Conservation (phyloP, 352 stramenopile genomes). For the Pythium guiyangense region DNA sequence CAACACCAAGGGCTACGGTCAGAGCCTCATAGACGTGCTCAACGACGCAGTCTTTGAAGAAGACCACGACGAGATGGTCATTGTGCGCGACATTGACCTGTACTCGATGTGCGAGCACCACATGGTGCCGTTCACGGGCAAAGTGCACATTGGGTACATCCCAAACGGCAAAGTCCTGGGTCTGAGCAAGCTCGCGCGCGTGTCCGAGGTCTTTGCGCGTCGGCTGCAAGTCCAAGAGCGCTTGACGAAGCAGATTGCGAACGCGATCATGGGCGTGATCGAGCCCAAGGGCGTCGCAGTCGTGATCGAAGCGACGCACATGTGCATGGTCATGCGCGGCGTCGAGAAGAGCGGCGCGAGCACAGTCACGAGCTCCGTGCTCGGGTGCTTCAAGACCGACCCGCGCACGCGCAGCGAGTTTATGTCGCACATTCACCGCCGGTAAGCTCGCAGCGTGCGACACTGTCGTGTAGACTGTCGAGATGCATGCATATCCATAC, state of each 20-base stretch:
- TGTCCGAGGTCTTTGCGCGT: slow-evolving; percentile 96
- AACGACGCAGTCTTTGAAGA: slow-evolving; percentile 98
- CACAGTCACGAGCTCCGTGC: slow-evolving; percentile 96
- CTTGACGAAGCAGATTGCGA: slow-evolving; percentile 98
- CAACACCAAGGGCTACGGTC: slow-evolving; percentile 94
- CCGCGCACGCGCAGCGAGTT: slow-evolving; percentile 83
- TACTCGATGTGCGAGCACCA: slow-evolving; percentile 99
- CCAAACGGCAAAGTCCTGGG: slow-evolving; percentile 96
- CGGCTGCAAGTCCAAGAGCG: slow-evolving; percentile 99
- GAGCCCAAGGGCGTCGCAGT: slow-evolving; percentile 97
- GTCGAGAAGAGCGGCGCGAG: slow-evolving; percentile 96
- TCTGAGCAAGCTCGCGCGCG: slow-evolving; percentile 97
- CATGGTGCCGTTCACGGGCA: slow-evolving; percentile 99
- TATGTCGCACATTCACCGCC: slow-evolving; percentile 84
- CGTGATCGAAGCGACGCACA: slow-evolving; percentile 98
- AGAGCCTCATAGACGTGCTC: slow-evolving; percentile 88
- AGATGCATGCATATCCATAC: neutral
- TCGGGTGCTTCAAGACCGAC: slow-evolving; percentile 97
- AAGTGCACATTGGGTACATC: slow-evolving; percentile 94
- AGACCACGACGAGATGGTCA: slow-evolving; percentile 98
- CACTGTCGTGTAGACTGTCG: neutral
- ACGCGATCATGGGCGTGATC: slow-evolving; percentile 96
- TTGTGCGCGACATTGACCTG: slow-evolving; percentile 99
- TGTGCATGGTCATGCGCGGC: slow-evolving; percentile 99
- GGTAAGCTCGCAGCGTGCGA: slow-evolving; percentile 24